Conservation (phyloP, 116 monocot genomes). For the Posidonia oceanica region DNA sequence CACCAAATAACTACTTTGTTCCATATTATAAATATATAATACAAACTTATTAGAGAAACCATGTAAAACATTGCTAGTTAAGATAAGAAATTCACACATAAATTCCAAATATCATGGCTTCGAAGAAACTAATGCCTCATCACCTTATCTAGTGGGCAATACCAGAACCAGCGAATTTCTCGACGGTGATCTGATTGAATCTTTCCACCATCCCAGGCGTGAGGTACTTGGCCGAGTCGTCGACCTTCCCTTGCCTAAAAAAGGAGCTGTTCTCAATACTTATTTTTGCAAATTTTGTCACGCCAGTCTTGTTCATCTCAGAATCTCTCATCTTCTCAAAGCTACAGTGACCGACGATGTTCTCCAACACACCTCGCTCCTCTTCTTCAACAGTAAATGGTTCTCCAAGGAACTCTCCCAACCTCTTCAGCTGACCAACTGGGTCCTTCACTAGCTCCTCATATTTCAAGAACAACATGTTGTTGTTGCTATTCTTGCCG, state of each 20-base stretch:
- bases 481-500: neutral
- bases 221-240: neutral
- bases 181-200: neutral
- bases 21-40: too few species aligned
- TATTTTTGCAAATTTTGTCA: neutral
- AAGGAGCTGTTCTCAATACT: neutral
- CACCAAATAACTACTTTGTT: too few species aligned
- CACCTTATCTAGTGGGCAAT: neutral
- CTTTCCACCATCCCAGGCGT: neutral
- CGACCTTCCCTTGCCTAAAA: conserved; percentile 4
- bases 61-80: too few species aligned
- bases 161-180: neutral
- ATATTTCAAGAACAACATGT: conserved; percentile 7
- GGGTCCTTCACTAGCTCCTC: conserved; percentile 2
- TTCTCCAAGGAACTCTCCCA: neutral
- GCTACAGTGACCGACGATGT: neutral
- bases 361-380: conserved; percentile 2
- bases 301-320: neutral
- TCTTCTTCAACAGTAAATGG: conserved; percentile 5
- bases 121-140: too few species aligned
- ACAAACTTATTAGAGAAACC: too few species aligned
- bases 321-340: neutral
- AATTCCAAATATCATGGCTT: too few species aligned
- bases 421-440: neutral
- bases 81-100: too few species aligned